A percentile compares a stretch with the other conserved stretches of the same genome.
These are phyloP conservation scores for Potentilla sterilis DNA, from an alignment of 306 rosid genomes.

Conservation along the genomic window DNA sequence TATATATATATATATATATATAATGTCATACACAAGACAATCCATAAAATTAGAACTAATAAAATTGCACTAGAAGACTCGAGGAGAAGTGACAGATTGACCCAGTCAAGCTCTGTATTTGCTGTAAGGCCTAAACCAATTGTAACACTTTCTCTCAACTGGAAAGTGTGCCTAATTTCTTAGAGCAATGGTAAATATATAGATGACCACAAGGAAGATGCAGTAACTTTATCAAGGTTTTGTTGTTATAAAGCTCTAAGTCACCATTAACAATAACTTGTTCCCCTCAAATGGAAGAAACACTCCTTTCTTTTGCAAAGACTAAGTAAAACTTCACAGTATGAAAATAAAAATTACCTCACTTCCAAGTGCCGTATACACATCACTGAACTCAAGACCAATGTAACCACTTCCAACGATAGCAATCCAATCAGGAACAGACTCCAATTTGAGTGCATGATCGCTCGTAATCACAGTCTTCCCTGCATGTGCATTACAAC, in stretches of 20 bases:
- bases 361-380: slow-evolving; percentile 97
- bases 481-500: slow-evolving; percentile 49
- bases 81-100: neutral
- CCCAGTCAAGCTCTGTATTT: slow-evolving; percentile 1
- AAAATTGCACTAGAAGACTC: neutral
- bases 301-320: neutral
- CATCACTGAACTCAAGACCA: slow-evolving; percentile 99
- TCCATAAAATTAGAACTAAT: neutral
- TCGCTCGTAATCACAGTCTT: slow-evolving; percentile 97
- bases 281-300: neutral
- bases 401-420: slow-evolving; percentile 98
- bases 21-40: neutral
- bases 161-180: neutral
- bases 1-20: neutral
- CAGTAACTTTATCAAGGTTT: neutral
- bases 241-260: neutral
- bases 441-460: slow-evolving; percentile 96
- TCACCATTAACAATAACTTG: neutral
- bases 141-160: neutral
- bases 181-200: neutral
- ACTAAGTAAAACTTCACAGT: neutral
- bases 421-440: slow-evolving; percentile 97
- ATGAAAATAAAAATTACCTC: slow-evolving; percentile 54
- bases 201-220: neutral
- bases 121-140: neutral